Evolutionary conservation across 768 basidiomycete genomes (phyloP), one percentile per base, ranked within the genome.

Genomic region (Boletus subparvulus): DNA sequence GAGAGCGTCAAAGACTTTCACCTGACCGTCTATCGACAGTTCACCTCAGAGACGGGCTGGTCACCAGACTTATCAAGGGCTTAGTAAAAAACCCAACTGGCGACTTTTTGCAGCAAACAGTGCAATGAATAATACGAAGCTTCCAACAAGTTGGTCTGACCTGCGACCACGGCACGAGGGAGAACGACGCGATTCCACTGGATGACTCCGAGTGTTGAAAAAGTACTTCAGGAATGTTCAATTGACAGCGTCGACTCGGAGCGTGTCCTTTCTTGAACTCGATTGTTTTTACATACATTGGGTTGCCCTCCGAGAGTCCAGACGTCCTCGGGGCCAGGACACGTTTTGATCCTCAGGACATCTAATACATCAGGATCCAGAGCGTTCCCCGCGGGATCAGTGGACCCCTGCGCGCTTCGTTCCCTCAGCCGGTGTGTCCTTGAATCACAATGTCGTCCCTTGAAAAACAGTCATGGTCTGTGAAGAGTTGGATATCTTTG

Each of bases 201-300:
- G 12, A 33, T 33, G 33, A 33, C 12, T 33, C 4, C 21, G 21
- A 21, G 21, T 21, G 89, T 30, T 30, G 28, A 30, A 30, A 77
- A 14, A 86, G 83, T 6, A 79, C 87, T 8, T 86, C 88, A 0
- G 87, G 82, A 40, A 90, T 67, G 68, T 90, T 90, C 66, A 90
- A 71, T 45, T 13, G 28, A n/a, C 8, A 30, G 33, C 33, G 6
- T 33, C 33, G 12, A 33, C 33, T 33, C 33, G 33, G 11, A 33
- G 33, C 12, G 33, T 33, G 33, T 13, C 33, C 12, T 33, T 13
- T 12, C 33, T 33, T 33, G 33, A 33, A 33, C 33, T 33, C 33
- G 33, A 33, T 13, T 21, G 9, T 30, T 28, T n/a, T 33, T 47
- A 47, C 46, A 33, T 33, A 33, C 19, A 30, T 30, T 6, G 28